A percentile compares a stretch with the other conserved stretches of the same genome.
Conservation (phyloP, 176 grass and related monocot genomes). For the Cenchrus fungigraminus region DNA sequence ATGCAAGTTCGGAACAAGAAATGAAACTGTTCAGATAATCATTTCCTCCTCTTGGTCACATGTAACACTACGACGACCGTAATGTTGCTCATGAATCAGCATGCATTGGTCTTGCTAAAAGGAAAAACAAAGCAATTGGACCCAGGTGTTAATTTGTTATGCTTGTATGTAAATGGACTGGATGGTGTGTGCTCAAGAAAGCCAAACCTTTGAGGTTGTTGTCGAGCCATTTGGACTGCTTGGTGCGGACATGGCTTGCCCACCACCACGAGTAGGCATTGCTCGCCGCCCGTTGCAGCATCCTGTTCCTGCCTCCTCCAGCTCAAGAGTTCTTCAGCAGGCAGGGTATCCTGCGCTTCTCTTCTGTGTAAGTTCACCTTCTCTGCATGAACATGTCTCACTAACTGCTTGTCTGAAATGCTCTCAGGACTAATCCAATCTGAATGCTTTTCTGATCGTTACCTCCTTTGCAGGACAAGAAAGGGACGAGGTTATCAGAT, state of each 20-base stretch:
- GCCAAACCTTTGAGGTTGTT: slow-evolving; percentile 68
- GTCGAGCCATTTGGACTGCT: slow-evolving; percentile 98
- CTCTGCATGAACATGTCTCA: not conserved
- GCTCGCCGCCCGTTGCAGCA: slow-evolving; percentile 83
- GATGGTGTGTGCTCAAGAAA: not conserved
- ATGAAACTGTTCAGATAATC: not conserved
- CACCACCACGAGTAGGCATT: slow-evolving; percentile 95
- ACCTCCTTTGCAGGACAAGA: not conserved
- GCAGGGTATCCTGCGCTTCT: not conserved
- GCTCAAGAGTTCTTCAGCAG: not conserved
- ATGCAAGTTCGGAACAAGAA: not conserved
- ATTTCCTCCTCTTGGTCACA: not conserved
- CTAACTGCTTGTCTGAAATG: not conserved
- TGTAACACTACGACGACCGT: not conserved
- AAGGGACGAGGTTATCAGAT: not conserved
- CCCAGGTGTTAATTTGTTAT: not conserved
- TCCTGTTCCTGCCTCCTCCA: slow-evolving; percentile 22
- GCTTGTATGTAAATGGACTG: slow-evolving; percentile 3
- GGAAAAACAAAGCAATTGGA: not conserved
- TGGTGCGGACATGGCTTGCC: slow-evolving; percentile 90
- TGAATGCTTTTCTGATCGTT: not conserved
- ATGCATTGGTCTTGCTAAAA: not conserved
- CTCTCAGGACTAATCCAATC: not conserved
- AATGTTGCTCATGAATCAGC: not conserved
- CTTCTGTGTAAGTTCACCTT: not conserved